phyloP scores from a whole-genome alignment of 345 rosid species.

The Eucalyptus brandiana region DNA sequence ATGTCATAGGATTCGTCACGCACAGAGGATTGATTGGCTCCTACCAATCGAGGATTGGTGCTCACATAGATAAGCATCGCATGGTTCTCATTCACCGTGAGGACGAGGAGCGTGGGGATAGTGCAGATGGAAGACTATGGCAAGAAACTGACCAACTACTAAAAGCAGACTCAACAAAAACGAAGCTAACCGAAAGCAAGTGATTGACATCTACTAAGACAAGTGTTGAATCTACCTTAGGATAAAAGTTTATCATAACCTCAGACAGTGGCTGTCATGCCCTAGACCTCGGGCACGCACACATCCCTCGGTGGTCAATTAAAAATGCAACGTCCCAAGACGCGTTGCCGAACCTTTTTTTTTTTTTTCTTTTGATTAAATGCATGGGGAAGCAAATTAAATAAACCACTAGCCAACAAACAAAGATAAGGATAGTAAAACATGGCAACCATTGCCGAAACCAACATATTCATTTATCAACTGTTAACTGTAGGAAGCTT shows the following conservation, averaged over 20 bases:
- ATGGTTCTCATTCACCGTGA: not conserved
- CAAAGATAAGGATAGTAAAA: too few species aligned
- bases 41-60: not conserved
- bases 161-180: not conserved
- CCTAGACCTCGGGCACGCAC: rapidly evolving
- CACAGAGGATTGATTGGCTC: not conserved
- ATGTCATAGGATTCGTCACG: not conserved
- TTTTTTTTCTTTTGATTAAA: too few species aligned
- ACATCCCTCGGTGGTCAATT: too few species aligned
- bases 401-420: too few species aligned
- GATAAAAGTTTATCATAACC: not conserved
- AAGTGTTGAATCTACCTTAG: not conserved
- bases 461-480: too few species aligned
- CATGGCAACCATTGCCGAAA: too few species aligned
- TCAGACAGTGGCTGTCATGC: not conserved
- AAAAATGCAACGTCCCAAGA: too few species aligned
- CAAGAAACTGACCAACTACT: not conserved
- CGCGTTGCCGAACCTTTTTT: rapidly evolving
- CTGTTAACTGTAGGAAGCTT: too few species aligned
- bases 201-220: not conserved
- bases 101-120: not conserved
- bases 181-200: not conserved
- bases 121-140: not conserved
- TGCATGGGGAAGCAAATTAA: too few species aligned
- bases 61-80: not conserved